These are phyloP conservation scores for Diaporthe destruens DNA, from an alignment of 2,329 filamentous ascomycete genomes.

Conservation along the genomic window DNA sequence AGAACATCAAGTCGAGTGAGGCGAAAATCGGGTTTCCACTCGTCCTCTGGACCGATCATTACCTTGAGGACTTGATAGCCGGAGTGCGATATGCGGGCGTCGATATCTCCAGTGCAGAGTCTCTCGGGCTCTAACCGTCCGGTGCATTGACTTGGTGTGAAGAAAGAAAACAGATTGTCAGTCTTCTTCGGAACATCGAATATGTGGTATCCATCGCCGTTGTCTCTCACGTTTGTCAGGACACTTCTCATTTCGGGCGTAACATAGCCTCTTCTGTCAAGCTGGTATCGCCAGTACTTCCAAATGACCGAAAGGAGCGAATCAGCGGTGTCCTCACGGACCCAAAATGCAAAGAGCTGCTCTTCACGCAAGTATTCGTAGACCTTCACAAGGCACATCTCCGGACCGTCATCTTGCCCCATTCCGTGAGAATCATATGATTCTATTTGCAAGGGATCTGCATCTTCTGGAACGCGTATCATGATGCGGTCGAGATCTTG, in stretches of 20 bases:
- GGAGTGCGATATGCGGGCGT: background rate
- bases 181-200: background rate
- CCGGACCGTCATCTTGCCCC: background rate
- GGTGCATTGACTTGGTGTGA: background rate
- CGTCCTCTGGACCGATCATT: background rate
- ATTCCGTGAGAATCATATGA: background rate
- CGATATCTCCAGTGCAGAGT: background rate
- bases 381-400: slow-evolving; percentile 33
- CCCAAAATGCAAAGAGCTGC: slow-evolving; percentile 14
- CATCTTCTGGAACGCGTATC: slow-evolving; percentile 16
- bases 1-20: slow-evolving; percentile 25
- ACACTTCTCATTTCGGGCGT: background rate
- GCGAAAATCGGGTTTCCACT: too few species aligned
- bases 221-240: rapidly evolving
- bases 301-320: slow-evolving; percentile 2
- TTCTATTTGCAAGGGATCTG: background rate
- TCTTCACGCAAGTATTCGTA: background rate
- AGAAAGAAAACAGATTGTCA: background rate
- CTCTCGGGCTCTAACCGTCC: slow-evolving; percentile 10
- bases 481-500: slow-evolving; percentile 10
- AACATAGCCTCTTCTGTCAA: too few species aligned
- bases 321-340: background rate
- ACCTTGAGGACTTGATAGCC: slow-evolving; percentile 18
- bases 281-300: slow-evolving; percentile 20
- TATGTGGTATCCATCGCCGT: background rate